phyloP scores from a whole-genome alignment of 176 grass and related monocot genomes.

The Eragrostis nindensis region DNA sequence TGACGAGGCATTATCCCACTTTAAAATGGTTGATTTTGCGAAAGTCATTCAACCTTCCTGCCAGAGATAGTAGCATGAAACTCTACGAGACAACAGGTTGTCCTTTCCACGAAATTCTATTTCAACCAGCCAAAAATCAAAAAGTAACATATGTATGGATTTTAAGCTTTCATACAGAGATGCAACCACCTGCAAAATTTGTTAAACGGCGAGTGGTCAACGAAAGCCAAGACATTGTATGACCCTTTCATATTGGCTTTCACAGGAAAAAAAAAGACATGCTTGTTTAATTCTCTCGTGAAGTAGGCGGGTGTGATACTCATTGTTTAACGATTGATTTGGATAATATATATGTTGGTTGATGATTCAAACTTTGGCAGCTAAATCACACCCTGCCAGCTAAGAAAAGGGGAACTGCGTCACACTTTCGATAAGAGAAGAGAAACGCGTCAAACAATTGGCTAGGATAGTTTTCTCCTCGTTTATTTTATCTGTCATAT shows the following conservation, averaged over 20 bases:
- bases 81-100: no score
- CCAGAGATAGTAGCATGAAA: no score
- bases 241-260: not conserved
- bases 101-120: not conserved
- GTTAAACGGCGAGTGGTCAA: not conserved
- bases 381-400: not conserved
- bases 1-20: not conserved
- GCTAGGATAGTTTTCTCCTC: no score
- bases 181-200: not conserved
- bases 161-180: not conserved
- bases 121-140: not conserved
- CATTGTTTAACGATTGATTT: not conserved
- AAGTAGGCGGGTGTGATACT: not conserved
- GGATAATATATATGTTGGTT: not conserved
- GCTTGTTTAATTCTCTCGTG: not conserved
- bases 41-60: not conserved
- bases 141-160: not conserved
- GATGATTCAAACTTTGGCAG: constrained; percentile 4
- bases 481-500: no score
- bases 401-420: not conserved
- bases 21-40: not conserved
- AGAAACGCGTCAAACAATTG: not conserved
- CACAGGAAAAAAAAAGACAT: not conserved
- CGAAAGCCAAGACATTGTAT: not conserved
- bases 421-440: not conserved